Percentiles rank a stretch among this genome's conserved stretches.
Evolutionary conservation across 345 rosid genomes (phyloP).

Genomic region (Xanthoceras sorbifolium): DNA sequence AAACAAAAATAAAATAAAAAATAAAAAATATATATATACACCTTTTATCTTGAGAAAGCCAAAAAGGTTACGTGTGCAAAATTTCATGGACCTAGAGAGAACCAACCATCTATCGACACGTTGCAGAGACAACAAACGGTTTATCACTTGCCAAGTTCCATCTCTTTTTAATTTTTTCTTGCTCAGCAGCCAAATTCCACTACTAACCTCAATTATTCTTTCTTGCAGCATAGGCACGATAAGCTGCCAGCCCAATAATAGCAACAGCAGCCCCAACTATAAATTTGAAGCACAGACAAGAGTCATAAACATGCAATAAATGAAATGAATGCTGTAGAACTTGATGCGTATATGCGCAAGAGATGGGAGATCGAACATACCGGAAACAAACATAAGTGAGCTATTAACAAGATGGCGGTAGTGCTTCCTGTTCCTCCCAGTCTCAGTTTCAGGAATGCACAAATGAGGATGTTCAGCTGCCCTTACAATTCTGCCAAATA

Average conservation of each 20-base stretch:
- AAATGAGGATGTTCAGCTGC: constrained; percentile 72
- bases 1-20: too few relatives aligned
- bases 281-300: constrained; percentile 15
- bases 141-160: not conserved
- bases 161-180: not conserved
- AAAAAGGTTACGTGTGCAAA: constrained; percentile 3
- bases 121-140: constrained; percentile 12
- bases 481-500: constrained; percentile 53
- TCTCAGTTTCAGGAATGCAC: constrained; percentile 74
- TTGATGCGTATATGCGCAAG: not conserved
- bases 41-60: not conserved
- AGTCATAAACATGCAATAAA: constrained; percentile 14
- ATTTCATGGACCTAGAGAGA: constrained; percentile 11
- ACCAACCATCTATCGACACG: constrained; percentile 14
- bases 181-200: not conserved
- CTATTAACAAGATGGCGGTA: constrained; percentile 55
- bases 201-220: constrained; percentile 49
- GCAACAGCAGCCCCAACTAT: constrained; percentile 68
- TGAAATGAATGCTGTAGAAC: not conserved
- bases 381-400: constrained; percentile 75
- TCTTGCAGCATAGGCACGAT: constrained; percentile 64
- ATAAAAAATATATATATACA: constrained; percentile 4
- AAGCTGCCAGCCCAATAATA: constrained; percentile 61
- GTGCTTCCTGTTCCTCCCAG: constrained; percentile 59
- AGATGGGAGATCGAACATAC: constrained; percentile 25